Evolutionary conservation across 805 yeast genomes (phyloP).

Genomic region (Teunomyces panamensis): DNA sequence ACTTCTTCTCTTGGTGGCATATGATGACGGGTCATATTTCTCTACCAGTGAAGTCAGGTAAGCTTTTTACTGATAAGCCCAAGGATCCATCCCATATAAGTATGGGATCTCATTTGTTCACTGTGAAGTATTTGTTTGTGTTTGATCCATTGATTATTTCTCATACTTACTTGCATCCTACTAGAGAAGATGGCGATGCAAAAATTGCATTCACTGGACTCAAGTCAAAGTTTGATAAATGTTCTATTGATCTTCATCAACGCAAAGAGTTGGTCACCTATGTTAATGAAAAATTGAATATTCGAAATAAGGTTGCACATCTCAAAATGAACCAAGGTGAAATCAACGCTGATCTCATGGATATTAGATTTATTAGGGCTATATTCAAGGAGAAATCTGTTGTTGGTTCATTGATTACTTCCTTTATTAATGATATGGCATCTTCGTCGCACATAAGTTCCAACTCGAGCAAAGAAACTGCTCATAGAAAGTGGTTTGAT

Average conservation of each 20-base stretch:
- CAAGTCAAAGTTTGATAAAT: slow-evolving; percentile 32
- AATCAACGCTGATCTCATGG: slow-evolving; percentile 65
- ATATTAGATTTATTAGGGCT: slow-evolving; percentile 64
- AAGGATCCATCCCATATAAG: slow-evolving; percentile 27
- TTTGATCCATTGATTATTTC: slow-evolving; percentile 40
- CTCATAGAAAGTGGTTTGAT: slow-evolving; percentile 18
- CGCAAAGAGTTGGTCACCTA: slow-evolving; percentile 34
- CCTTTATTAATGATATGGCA: slow-evolving; percentile 1
- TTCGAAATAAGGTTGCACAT: slow-evolving; percentile 40
- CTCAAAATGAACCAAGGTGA: slow-evolving; percentile 67
- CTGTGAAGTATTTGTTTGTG: slow-evolving; percentile 39
- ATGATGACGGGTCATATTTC: slow-evolving; percentile 29
- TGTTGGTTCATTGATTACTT: slow-evolving; percentile 17
- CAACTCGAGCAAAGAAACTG: slow-evolving; percentile 1
- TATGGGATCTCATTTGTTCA: slow-evolving; percentile 38
- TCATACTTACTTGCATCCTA: slow-evolving; percentile 32
- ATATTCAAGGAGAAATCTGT: slow-evolving; percentile 55
- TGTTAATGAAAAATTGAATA: slow-evolving; percentile 36
- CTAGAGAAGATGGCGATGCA: slow-evolving; percentile 18
- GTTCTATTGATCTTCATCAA: slow-evolving; percentile 40
- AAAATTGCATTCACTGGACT: slow-evolving; percentile 37
- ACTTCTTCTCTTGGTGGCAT: slow-evolving; percentile 45
- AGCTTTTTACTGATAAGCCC: slow-evolving; percentile 19
- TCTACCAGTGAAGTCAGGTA: slow-evolving; percentile 36
- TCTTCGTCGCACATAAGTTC: not conserved